Evolutionary conservation across 768 basidiomycete species (phyloP), one percentile per base, ranked within the genome.

Genomic region (Collybia mongolica): DNA sequence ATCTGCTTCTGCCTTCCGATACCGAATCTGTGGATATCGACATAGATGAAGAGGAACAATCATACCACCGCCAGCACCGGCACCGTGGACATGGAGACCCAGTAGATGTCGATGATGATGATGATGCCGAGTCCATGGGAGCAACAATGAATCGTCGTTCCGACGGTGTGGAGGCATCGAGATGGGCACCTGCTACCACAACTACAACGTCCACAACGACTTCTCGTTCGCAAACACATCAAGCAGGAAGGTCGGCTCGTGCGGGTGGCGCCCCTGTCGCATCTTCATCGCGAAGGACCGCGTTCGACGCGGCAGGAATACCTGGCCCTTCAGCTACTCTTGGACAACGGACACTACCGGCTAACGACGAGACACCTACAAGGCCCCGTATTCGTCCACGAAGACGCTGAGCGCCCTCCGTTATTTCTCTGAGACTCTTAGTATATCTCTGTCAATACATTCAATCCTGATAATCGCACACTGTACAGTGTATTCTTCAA

Each of bases 281-380:
- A 17, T 18, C 23, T 61, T 45, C 58, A 49, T 48, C 49, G 23
- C 45, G 56, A 52, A 61, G 55, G 53, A 52, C 47, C 14, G 32
- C 14, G 32, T 6, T 3, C 9, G 14, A 32, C 11, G 14, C 32
- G 11, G 14, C 11, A 9, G 44, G 55, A 26, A 61, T 55, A 14
- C 60, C 66, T 46, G 46, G 15, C 3, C 23, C 46, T 39, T 38
- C 46, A 14, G 26, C 62, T 42, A 59, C 63, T 2, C 65, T 69
- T 37, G 60, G 66, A 46, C 71, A 73, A 39, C 64, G 69, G 36
- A 58, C 57, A 23, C 54, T 71, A 48, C 66, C 67, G 29, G 49
- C 59, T 18, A 65, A 60, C 47, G 65, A 68, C 29, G 82, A 85
- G 59, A 83, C 83, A 1, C 84, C 84, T 32, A 84, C 84, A 19